Conservation (phyloP, 495 filamentous ascomycete species). For the Podospora sp. region DNA sequence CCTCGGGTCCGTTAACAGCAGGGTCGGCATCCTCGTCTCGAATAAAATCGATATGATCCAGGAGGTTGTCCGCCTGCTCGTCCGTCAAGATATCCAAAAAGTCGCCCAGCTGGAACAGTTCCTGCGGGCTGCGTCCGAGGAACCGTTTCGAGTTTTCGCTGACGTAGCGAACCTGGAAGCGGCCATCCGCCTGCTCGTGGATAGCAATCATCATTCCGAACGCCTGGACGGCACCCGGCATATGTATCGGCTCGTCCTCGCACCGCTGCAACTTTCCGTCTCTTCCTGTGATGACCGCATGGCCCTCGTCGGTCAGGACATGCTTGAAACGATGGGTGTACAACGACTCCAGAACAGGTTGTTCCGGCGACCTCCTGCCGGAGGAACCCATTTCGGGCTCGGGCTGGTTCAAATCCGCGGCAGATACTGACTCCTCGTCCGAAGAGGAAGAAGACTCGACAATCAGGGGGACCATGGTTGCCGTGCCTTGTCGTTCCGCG, state of each 20-base stretch:
- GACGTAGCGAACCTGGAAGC: conserved; percentile 71
- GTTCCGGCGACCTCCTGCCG: conserved; percentile 26
- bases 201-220: conserved; percentile 82
- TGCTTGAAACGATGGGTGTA: conserved; percentile 80
- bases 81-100: conserved; percentile 82
- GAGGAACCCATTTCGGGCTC: conserved; percentile 20
- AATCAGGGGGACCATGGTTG: conserved; percentile 32
- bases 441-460: conserved; percentile 37
- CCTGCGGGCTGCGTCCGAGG: conserved; percentile 76
- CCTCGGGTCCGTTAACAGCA: conserved; percentile 75
- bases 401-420: conserved; percentile 19
- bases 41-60: conserved; percentile 89
- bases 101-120: conserved; percentile 72
- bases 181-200: conserved; percentile 68
- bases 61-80: conserved; percentile 77
- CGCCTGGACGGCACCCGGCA: conserved; percentile 84
- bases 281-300: conserved; percentile 82
- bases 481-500: conserved; percentile 27
- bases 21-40: conserved; percentile 76
- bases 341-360: conserved; percentile 39
- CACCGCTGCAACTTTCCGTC: conserved; percentile 72
- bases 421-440: conserved; percentile 27
- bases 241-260: conserved; percentile 93
- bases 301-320: conserved; percentile 74
- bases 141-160: conserved; percentile 84